Base-by-base conservation (phyloP, 768 basidiomycete genomes). In the Panaeolus papilionaceus region DNA sequence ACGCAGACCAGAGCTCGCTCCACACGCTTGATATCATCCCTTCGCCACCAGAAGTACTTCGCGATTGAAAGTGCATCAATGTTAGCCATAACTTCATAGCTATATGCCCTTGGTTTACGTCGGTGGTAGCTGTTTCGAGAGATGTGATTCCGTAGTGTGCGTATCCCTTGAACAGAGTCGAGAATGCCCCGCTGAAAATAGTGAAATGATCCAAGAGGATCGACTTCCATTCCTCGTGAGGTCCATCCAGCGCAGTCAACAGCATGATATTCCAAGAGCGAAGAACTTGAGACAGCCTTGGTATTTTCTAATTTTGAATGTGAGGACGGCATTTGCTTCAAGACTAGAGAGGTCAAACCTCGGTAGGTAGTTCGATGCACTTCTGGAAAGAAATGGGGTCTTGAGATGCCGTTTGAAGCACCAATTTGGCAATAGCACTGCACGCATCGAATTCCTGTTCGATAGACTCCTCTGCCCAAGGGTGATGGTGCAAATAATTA, bases 1-100 rank as follows among this genome's bases (percentile, higher is more conserved):
- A 92, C 1, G 89, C 84, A 1, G 90, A 86, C 92, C 91, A 94
- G 8, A 94, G 75, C 71, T 92, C 89, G 71, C 91, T 92, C 92
- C 92, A 94, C 10, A 92, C 82, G 47, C 76, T 78, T 45, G 80
- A 76, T 23, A 83, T 74, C 18, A 78, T 68, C 38, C 69, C 71
- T 65, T 80, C 79, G n/a, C 74, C 76, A 16, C 68, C 73, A 26
- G 78, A 71, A 20, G 71, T 75, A 20, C 61, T 66, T 54, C 67
- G 66, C 2, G 79, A 78, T 47, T 77, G 72, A 69, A 77, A 84
- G 64, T 82, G 80, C 1, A 85, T 86, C 12, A 92, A 76, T 67
- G 92, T 76, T 9, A 93, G 73, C 92, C 92, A 93, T 1, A 92
- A 76, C 72, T 91, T 92, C 72, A 92, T 84, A 0, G 89, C 82